Conservation (phyloP, 2,329 filamentous ascomycete genomes). For the Aspergillus pseudoterreus region DNA sequence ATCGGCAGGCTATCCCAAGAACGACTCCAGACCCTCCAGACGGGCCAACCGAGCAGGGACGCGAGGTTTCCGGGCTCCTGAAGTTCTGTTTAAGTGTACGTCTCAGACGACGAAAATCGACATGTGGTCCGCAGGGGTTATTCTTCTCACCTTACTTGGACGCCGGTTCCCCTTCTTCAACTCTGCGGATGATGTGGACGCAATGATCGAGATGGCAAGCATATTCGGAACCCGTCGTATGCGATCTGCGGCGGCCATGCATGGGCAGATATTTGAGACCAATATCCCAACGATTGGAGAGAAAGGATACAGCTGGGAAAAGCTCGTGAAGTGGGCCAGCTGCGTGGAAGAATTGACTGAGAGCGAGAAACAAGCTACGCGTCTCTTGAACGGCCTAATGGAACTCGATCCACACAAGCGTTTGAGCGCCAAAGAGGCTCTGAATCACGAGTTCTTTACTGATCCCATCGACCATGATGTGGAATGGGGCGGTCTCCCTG, state of each 20-base stretch:
- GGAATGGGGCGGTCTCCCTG: constrained; percentile 37
- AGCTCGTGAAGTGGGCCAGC: constrained; percentile 94
- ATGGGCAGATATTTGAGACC: constrained; percentile 89
- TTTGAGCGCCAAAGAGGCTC: constrained; percentile 40
- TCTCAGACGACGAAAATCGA: constrained; percentile 92
- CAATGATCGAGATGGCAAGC: constrained; percentile 93
- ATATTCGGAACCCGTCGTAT: constrained; percentile 87
- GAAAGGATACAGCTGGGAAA: constrained; percentile 81
- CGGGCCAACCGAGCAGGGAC: constrained; percentile 94
- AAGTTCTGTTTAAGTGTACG: constrained; percentile 96
- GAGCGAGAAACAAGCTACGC: constrained; percentile 45
- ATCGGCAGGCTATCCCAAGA: constrained; percentile 75
- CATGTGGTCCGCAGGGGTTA: constrained; percentile 96
- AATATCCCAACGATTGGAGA: constrained; percentile 87
- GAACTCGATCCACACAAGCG: constrained; percentile 43
- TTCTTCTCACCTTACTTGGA: constrained; percentile 88
- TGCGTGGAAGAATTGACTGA: constrained; percentile 61
- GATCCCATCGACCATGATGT: constrained; percentile 38
- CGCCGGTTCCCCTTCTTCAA: constrained; percentile 98
- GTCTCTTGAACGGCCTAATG: constrained; percentile 40
- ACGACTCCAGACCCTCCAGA: constrained; percentile 80
- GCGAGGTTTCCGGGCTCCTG: constrained; percentile 89
- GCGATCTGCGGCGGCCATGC: constrained; percentile 75
- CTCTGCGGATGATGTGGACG: constrained; percentile 95
- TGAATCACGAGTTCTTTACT: constrained; percentile 45